Evolutionary conservation across 139 green algal genomes (phyloP).

Genomic region (Micractinium sp.): DNA sequence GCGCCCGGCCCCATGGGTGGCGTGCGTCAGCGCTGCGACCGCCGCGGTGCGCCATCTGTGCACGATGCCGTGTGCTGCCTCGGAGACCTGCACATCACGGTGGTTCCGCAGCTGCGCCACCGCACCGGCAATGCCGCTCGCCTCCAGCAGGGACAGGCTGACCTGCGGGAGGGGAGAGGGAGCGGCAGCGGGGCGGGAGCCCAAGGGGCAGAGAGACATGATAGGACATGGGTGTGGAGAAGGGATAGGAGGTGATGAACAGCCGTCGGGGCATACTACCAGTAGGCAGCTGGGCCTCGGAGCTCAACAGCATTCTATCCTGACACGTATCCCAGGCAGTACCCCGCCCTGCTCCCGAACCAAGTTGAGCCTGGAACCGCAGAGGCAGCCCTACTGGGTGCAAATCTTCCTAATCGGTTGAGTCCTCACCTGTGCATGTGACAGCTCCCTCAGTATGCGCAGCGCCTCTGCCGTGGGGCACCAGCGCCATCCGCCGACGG

Average conservation of each 20-base stretch:
- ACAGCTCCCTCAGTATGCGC: slow-evolving; percentile 20
- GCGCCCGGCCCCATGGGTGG: not conserved
- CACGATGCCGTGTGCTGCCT: not conserved
- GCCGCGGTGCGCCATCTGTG: not conserved
- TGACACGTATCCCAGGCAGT: not conserved
- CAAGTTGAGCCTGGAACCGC: no score
- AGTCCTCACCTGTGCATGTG: not conserved
- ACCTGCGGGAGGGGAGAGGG: not conserved
- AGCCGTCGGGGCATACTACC: not conserved
- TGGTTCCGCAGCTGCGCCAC: slow-evolving; percentile 38
- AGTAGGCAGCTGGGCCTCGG: not conserved
- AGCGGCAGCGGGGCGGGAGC: not conserved
- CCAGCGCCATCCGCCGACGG: slow-evolving; percentile 23
- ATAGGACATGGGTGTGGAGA: not conserved
- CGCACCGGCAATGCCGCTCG: not conserved
- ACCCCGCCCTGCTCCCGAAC: not conserved
- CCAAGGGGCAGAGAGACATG: not conserved
- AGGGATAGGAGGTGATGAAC: not conserved
- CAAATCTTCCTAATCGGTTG: no score
- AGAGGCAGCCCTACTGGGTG: no score
- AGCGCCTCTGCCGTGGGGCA: slow-evolving; percentile 20
- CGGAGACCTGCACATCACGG: not conserved
- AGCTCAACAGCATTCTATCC: not conserved
- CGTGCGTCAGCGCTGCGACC: not conserved
- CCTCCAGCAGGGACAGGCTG: slow-evolving; percentile 14